Evolutionary conservation across 768 basidiomycete species (phyloP), one percentile per base, ranked within the genome.

Genomic region (Glaciozyma antarctica): DNA sequence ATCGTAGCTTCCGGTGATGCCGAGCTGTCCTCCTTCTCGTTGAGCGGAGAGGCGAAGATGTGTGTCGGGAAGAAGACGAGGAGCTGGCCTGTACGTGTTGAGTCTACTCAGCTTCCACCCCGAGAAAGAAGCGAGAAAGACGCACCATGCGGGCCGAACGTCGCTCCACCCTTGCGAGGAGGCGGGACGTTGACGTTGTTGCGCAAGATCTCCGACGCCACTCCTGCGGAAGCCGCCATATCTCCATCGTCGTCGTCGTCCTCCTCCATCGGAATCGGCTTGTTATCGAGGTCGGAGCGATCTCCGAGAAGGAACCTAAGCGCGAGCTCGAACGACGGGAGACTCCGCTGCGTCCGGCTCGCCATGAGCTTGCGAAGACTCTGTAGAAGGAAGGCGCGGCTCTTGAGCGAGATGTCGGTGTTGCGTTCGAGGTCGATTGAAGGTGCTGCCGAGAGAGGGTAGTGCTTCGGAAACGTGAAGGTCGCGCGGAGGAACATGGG

Each of bases 401-500:
- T 85, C 73, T 84, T 84, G 60, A 86, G 81, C 1, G 88, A 84
- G 65, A 97, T 87, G 4, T 90, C 80, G 1, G 87, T 86, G 69
- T 83, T 89, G 24, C 85, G 83, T 73, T 97, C 92, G 3, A 97
- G 80, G 57, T 91, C 89, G 53, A 97, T 83, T 15, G 80, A 80
- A 0, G 89, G 88, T 0, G 81, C 84, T 24, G 86, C 83, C 15
- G 82, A 61, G 9, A 83, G 80, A 0, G 88, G 87, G 73, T 98
- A 98, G 51, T 83, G 83, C 28, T 83, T 81, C 0, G 94, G 92
- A 73, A 97, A 97, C 2, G 83, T 85, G 78, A 95, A 93, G 1
- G 88, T 86, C 32, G 94, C 82, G 1, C 93, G 85, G 26, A 71
- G 51, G 60, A 71, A 67, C 87, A 87, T 24, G 3, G 90, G 91